Conservation (phyloP, 2,329 filamentous ascomycete species). For the Hypoxylon sp. region DNA sequence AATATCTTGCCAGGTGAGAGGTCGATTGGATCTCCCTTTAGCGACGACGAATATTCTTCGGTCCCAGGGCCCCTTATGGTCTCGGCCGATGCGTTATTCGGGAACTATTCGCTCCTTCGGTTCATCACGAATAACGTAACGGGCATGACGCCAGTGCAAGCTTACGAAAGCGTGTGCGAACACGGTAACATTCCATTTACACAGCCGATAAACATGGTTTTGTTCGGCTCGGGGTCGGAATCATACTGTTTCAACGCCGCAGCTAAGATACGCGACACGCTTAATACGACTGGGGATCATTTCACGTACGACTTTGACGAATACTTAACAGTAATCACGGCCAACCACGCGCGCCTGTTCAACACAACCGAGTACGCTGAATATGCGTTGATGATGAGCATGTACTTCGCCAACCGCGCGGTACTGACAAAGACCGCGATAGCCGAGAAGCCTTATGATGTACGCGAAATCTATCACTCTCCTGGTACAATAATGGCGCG, state of each 20-base stretch:
- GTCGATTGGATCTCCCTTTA: slow-evolving; percentile 19
- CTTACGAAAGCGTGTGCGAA: slow-evolving; percentile 26
- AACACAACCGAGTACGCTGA: slow-evolving; percentile 25
- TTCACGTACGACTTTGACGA: slow-evolving; percentile 6
- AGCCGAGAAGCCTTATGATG: slow-evolving; percentile 1
- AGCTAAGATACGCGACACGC: not conserved
- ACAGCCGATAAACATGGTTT: slow-evolving; percentile 12
- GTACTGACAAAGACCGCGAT: slow-evolving; percentile 21
- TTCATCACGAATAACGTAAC: slow-evolving; percentile 27
- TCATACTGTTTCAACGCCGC: slow-evolving; percentile 5
- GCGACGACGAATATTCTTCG: not conserved
- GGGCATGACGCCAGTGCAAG: slow-evolving; percentile 20
- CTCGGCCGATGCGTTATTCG: slow-evolving; percentile 35
- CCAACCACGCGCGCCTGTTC: slow-evolving; percentile 20
- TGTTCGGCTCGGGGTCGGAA: slow-evolving; percentile 3
- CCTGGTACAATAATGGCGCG: slow-evolving; percentile 24
- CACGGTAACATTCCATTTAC: slow-evolving; percentile 32
- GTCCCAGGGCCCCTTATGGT: slow-evolving; percentile 32
- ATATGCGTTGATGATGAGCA: slow-evolving; percentile 37
- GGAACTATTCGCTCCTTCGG: slow-evolving; percentile 35
- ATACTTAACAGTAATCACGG: slow-evolving; percentile 14
- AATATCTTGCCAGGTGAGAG: not conserved
- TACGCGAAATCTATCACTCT: slow-evolving; percentile 28
- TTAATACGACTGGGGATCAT: not conserved
- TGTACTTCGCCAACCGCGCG: slow-evolving; percentile 37